A percentile compares a stretch with the other conserved stretches of the same genome.
Conservation (phyloP, 2,329 filamentous ascomycete species). For the Cryphonectria carpinicola region DNA sequence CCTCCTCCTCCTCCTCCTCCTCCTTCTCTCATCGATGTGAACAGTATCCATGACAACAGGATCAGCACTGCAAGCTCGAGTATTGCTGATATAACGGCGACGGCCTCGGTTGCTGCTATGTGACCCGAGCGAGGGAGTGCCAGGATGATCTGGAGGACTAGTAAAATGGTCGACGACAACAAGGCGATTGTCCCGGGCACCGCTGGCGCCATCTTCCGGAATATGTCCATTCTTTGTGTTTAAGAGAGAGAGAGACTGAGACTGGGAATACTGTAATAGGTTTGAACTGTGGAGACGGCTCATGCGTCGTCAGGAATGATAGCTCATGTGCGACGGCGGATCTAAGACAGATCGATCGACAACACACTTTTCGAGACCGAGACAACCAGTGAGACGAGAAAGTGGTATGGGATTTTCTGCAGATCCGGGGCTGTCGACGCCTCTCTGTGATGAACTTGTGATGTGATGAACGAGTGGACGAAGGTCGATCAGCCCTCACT, state of each 20-base stretch:
- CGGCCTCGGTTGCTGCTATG: constrained; percentile 38
- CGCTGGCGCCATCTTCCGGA: constrained; percentile 37
- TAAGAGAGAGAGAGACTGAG: neutral
- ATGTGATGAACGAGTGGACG: constrained; percentile 28
- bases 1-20: neutral
- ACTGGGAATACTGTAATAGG: neutral
- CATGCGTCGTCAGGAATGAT: constrained; percentile 22
- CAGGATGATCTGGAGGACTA: constrained; percentile 47
- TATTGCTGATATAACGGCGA: constrained; percentile 44
- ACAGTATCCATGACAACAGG: constrained; percentile 40
- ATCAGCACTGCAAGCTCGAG: constrained; percentile 44
- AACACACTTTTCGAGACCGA: constrained; percentile 6
- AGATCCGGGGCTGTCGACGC: constrained; percentile 25
- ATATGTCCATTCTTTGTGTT: constrained; percentile 14
- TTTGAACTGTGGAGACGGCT: constrained; percentile 15
- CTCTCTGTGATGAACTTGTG: neutral
- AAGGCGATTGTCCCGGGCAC: constrained; percentile 43
- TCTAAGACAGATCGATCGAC: constrained; percentile 23
- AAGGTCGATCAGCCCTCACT: constrained; percentile 25
- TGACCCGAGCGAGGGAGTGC: constrained; percentile 40
- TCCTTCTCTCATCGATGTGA: constrained; percentile 31
- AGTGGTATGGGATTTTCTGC: constrained; percentile 23
- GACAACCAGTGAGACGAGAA: constrained; percentile 11
- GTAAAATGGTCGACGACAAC: constrained; percentile 44
- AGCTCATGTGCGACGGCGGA: constrained; percentile 20